These are phyloP conservation scores for Cladophialophora exuberans DNA, from an alignment of 2,329 filamentous ascomycete genomes.

Conservation along the genomic window DNA sequence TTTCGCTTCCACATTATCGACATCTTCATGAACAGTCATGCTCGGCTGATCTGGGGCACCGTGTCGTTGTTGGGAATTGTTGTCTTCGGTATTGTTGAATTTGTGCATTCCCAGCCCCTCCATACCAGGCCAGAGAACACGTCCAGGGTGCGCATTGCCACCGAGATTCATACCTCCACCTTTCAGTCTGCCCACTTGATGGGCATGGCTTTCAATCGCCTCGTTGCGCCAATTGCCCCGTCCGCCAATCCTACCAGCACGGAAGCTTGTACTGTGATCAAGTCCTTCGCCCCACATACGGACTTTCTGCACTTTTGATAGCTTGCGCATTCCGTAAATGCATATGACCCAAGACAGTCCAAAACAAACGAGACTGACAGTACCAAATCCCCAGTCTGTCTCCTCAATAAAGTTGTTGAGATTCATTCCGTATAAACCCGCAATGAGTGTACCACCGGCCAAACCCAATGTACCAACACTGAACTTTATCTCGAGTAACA, in stretches of 20 bases:
- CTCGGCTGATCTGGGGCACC: neutral
- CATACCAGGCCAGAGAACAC: constrained; percentile 36
- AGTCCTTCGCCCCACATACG: constrained; percentile 75
- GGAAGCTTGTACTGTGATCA: constrained; percentile 33
- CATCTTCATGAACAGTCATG: constrained; percentile 22
- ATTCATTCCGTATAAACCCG: constrained; percentile 99
- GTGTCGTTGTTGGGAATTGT: neutral
- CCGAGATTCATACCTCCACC: constrained; percentile 25
- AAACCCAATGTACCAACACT: constrained; percentile 94
- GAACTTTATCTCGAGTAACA: constrained; percentile 96
- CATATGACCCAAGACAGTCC: constrained; percentile 76
- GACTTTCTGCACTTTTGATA: constrained; percentile 83
- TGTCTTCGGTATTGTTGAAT: constrained; percentile 12
- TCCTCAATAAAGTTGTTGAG: constrained; percentile 98
- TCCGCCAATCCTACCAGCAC: constrained; percentile 2
- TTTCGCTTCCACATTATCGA: constrained; percentile 21
- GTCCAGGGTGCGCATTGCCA: constrained; percentile 18
- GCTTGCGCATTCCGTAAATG: constrained; percentile 78
- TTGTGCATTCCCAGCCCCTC: constrained; percentile 34
- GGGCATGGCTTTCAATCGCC: constrained; percentile 45
- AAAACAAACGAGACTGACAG: constrained; percentile 72
- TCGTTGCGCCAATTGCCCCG: constrained; percentile 48
- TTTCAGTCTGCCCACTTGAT: constrained; percentile 42
- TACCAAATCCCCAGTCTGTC: constrained; percentile 80
- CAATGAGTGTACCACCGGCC: constrained; percentile 90